Conservation (phyloP, 78 protist genomes). For the Pigoraptor vietnamica region DNA sequence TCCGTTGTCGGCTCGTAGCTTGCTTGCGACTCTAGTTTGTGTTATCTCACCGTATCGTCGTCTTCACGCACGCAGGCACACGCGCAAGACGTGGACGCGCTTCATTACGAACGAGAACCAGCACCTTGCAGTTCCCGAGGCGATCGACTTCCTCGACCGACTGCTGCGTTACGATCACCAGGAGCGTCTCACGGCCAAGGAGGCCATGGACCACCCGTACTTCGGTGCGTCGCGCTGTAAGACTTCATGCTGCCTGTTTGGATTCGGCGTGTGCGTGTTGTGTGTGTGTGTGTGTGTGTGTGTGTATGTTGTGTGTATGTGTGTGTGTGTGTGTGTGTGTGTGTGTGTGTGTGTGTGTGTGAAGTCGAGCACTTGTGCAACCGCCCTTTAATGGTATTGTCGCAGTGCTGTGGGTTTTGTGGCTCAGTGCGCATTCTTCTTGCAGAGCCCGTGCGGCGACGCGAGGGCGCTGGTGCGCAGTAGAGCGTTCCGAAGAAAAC, state of each 20-base stretch:
- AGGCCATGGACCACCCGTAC: constrained; percentile 74
- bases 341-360: not conserved
- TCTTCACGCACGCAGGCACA: too few species aligned
- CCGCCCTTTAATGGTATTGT: not conserved
- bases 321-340: not conserved
- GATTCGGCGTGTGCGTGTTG: not conserved
- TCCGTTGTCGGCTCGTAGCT: not conserved
- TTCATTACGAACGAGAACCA: constrained; percentile 68
- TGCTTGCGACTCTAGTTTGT: not conserved
- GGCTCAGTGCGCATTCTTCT: not conserved
- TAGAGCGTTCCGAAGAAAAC: not conserved
- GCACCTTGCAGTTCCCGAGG: constrained; percentile 83
- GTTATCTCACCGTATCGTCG: too few species aligned
- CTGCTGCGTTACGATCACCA: constrained; percentile 90
- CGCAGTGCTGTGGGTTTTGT: not conserved
- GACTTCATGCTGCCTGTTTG: not conserved
- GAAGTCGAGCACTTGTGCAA: too few species aligned
- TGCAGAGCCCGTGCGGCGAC: not conserved
- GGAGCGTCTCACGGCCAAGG: constrained; percentile 59
- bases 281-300: not conserved
- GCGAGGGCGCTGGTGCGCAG: not conserved
- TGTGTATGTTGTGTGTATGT: not conserved
- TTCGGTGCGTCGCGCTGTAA: constrained; percentile 7
- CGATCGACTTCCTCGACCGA: constrained; percentile 90
- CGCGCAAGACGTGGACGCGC: constrained; percentile 4